phyloP scores from a whole-genome alignment of 345 rosid genomes.

The Salix viminalis region DNA sequence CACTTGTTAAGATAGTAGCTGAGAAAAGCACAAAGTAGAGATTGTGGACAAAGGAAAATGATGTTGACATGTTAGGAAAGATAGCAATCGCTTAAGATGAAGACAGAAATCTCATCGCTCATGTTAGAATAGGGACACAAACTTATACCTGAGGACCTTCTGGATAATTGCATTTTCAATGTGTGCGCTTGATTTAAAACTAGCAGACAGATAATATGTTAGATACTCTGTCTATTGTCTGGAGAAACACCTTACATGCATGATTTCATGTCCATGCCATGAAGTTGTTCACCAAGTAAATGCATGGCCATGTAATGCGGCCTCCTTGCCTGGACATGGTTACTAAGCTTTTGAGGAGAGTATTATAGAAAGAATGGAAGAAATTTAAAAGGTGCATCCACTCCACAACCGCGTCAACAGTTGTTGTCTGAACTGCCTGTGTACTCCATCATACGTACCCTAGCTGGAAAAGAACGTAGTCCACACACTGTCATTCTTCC shows the following conservation, averaged over 20 bases:
- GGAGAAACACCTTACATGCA: not conserved
- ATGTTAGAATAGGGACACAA: not conserved
- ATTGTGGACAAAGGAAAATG: not conserved
- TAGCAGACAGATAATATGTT: not conserved
- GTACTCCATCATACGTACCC: not conserved
- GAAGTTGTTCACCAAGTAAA: not conserved
- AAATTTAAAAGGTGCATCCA: not conserved
- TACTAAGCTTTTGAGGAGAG: not conserved
- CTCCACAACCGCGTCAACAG: conserved; percentile 3
- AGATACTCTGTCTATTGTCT: not conserved
- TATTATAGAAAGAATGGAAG: not conserved
- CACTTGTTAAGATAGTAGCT: too few species aligned
- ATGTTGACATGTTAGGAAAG: not conserved
- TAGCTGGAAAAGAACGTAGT: conserved; percentile 6
- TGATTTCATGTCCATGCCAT: conserved; percentile 4
- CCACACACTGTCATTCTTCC: not conserved
- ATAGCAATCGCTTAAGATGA: not conserved
- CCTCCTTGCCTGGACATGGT: not conserved
- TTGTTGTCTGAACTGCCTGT: not conserved
- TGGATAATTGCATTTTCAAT: not conserved
- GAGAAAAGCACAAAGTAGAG: not conserved
- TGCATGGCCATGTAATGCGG: not conserved
- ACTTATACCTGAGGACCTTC: not conserved
- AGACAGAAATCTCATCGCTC: too few species aligned
- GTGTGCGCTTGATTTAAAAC: not conserved